Conservation (phyloP, 352 stramenopile species). For the Globisporangium splendens region DNA sequence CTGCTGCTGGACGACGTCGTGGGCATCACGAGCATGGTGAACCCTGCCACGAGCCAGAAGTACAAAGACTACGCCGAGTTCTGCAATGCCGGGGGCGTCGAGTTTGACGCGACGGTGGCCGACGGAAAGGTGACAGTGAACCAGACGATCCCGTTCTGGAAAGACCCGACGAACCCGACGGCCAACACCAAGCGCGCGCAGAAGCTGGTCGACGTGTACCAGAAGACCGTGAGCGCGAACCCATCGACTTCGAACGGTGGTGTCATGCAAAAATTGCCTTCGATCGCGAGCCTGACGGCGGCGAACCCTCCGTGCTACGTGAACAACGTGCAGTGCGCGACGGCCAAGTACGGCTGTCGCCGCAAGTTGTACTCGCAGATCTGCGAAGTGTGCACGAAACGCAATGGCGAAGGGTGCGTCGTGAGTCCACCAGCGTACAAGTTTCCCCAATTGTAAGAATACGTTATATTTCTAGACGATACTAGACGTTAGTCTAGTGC, state of each 20-base stretch:
- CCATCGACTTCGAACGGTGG: constrained; percentile 28
- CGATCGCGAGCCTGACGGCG: constrained; percentile 22
- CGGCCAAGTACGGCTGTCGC: constrained; percentile 43
- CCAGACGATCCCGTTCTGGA: constrained; percentile 62
- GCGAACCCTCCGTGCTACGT: constrained; percentile 58
- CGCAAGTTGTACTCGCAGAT: constrained; percentile 52
- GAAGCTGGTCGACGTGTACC: constrained; percentile 49
- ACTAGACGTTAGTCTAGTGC: too few relatives aligned
- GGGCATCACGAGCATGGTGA: constrained; percentile 59
- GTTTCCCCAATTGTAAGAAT: constrained; percentile 7
- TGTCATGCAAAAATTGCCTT: constrained; percentile 44
- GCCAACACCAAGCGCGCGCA: constrained; percentile 45
- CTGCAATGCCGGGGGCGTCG: constrained; percentile 43
- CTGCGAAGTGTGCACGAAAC: constrained; percentile 43
- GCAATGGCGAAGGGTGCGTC: constrained; percentile 28
- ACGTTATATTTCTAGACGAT: too few relatives aligned
- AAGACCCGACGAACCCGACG: constrained; percentile 32
- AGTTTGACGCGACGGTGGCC: constrained; percentile 34
- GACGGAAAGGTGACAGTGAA: constrained; percentile 18
- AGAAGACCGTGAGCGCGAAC: constrained; percentile 22
- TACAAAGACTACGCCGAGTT: constrained; percentile 60
- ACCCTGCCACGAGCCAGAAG: constrained; percentile 28
- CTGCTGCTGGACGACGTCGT: constrained; percentile 63
- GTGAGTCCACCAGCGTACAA: constrained; percentile 15
- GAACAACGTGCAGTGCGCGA: constrained; percentile 49